Conservation (phyloP, 2,329 filamentous ascomycete genomes). For the Blastomyces silverae region DNA sequence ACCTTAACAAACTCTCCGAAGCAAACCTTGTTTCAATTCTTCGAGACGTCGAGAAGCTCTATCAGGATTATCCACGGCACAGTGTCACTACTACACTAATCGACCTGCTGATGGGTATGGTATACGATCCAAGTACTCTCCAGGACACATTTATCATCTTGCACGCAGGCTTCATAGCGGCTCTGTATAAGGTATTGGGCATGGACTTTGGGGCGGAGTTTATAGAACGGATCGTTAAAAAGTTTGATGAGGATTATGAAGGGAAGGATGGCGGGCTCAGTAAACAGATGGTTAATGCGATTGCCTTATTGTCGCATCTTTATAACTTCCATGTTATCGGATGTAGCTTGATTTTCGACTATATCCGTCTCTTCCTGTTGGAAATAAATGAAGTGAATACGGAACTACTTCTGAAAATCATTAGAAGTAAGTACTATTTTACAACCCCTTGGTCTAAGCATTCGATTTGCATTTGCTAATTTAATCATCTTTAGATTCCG, state of each 20-base stretch:
- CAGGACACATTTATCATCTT: conserved; percentile 87
- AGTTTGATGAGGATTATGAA: conserved; percentile 62
- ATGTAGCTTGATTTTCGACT: conserved; percentile 80
- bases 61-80: conserved; percentile 76
- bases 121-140: conserved; percentile 69
- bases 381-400: conserved; percentile 79
- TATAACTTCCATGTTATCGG: conserved; percentile 89
- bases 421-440: conserved; percentile 51
- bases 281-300: conserved; percentile 64
- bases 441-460: not conserved
- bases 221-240: conserved; percentile 67
- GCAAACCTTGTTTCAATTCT: conserved; percentile 81
- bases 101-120: conserved; percentile 68
- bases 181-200: conserved; percentile 78
- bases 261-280: conserved; percentile 23
- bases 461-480: conserved; percentile 19
- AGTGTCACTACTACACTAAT: conserved; percentile 76
- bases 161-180: conserved; percentile 80
- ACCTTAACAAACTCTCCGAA: conserved; percentile 89
- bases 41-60: conserved; percentile 72
- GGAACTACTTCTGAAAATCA: conserved; percentile 76
- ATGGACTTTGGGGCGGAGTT: conserved; percentile 85
- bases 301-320: conserved; percentile 75
- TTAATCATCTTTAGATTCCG: conserved; percentile 48
- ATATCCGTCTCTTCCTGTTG: conserved; percentile 68